Base-by-base conservation (phyloP, 345 rosid genomes). In the Mallotus nudiflorus region DNA sequence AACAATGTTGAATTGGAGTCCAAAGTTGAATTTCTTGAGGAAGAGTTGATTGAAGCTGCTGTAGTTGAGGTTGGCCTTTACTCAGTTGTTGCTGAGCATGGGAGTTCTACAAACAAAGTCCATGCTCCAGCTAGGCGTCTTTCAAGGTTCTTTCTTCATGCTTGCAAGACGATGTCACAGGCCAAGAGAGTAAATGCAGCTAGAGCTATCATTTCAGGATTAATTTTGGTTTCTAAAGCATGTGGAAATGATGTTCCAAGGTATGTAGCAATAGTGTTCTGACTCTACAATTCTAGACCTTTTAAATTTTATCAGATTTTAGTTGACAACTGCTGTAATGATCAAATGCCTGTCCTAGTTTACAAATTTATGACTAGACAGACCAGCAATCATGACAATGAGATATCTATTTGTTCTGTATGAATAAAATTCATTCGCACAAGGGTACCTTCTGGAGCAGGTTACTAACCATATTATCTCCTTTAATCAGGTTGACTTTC, bases 181-280 rank as follows among this genome's bases (percentile, higher is more conserved):
- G 68, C 85, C 73, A 84, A 82, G 86, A 76, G 84, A 72, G 95
- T 84, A 51, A 78, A 76, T 66, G 89, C 93, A 46, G 93, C 97
- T 7, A 88, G 89, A 78, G 88, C 96, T 68, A 80, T 82, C 12
- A 72, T 91, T 74, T 91, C 97, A 46, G 98, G 98, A 78, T 77
- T 94, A 77, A 76, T 89, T 57, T 80, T 91, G 86, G 95, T 91
- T 67, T 86, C 96, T 49, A 90, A 90, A 85, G 96, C 98, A 48
- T 94, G 98, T 61, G 97, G 97, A 67, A 91, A 88, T 74, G 96
- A 94, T 79, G 96, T 90, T 58, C 90, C 97, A 9, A 88, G 98
- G 98, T 91, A 78, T 45, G 75, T 61, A 68, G 46, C 35, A 10
- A 12, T 65, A 31, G 53, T 18, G 42, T 20, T 57, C 61, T n/a